Conservation (phyloP, 345 rosid genomes). For the Orychophragmus violaceus region DNA sequence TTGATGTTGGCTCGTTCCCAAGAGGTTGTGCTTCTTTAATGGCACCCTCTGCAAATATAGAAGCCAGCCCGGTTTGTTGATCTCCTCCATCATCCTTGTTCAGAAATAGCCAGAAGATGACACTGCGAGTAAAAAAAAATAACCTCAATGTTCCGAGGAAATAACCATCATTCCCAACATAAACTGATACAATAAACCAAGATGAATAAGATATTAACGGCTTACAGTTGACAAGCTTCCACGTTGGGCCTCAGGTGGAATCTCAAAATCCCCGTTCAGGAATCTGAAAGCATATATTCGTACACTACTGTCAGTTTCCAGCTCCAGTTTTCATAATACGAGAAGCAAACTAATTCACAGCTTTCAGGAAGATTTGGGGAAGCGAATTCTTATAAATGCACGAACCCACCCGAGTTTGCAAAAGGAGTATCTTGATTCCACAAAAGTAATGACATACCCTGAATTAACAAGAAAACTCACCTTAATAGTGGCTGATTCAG, state of each 20-base stretch:
- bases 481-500: slow-evolving; percentile 53
- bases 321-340: neutral
- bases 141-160: neutral
- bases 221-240: slow-evolving; percentile 86
- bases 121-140: neutral
- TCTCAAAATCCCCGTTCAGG: slow-evolving; percentile 89
- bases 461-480: slow-evolving; percentile 28
- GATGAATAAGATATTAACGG: slow-evolving; percentile 11
- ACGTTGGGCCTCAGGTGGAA: slow-evolving; percentile 90
- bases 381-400: neutral
- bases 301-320: neutral
- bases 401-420: neutral
- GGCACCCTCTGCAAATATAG: slow-evolving; percentile 87
- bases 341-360: neutral
- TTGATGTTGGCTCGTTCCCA: slow-evolving; percentile 27
- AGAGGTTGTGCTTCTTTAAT: slow-evolving; percentile 74
- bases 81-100: slow-evolving; percentile 26
- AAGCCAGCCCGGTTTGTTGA: slow-evolving; percentile 33
- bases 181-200: slow-evolving; percentile 2
- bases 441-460: neutral
- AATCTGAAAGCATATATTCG: slow-evolving; percentile 40
- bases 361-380: too few relatives aligned
- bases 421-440: neutral
- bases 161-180: neutral
- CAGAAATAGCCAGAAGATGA: neutral